These are phyloP conservation scores for Rhytidiadelphus loreus DNA, from an alignment of 225 moss, liverwort and hornwort genomes.

Conservation along the genomic window DNA sequence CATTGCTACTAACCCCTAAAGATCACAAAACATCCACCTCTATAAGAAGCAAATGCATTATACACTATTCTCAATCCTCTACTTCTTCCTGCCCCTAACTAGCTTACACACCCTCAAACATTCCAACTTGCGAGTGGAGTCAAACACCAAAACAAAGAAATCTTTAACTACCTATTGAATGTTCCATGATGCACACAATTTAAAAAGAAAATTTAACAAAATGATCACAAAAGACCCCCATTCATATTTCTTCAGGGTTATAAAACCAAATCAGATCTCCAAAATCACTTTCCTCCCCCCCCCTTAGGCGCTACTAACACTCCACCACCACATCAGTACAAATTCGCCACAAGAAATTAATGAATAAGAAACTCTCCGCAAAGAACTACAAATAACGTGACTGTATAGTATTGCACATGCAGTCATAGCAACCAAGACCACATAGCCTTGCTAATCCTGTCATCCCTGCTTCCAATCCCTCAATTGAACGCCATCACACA, in stretches of 20 bases:
- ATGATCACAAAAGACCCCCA: neutral
- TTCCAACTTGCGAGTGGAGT: neutral
- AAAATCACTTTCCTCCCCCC: neutral
- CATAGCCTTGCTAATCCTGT: too few relatives aligned
- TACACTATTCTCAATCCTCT: too few relatives aligned
- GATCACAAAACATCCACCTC: neutral
- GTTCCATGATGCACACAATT: neutral
- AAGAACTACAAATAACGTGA: neutral
- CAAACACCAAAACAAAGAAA: neutral
- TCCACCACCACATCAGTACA: neutral
- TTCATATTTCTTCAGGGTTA: neutral
- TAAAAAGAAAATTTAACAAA: neutral
- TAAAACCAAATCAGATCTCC: neutral
- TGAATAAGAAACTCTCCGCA: neutral
- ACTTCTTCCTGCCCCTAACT: too few relatives aligned
- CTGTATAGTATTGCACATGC: neutral
- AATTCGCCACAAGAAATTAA: neutral
- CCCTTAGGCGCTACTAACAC: neutral
- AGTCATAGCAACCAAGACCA: neutral
- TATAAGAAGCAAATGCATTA: neutral
- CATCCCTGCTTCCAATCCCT: neutral
- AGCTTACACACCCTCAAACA: neutral
- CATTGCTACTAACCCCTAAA: neutral
- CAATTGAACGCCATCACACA: neutral
- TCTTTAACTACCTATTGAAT: neutral